Base-by-base conservation (phyloP, 2,329 filamentous ascomycete species). In the Alternaria viburni region DNA sequence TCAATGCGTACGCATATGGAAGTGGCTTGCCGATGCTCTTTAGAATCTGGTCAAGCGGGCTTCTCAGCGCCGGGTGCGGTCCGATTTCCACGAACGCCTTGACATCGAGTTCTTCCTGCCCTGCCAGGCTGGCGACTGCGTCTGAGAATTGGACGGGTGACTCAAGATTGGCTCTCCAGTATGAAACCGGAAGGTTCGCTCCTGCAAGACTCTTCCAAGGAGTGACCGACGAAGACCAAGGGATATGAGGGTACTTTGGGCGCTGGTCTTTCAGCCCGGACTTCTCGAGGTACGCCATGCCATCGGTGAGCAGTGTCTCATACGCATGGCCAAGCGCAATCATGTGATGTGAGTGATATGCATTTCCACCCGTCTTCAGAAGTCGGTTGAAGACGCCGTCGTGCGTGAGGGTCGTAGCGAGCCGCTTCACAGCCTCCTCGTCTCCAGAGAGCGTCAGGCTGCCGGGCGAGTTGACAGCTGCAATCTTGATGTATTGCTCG, bases 21-120 rank as follows among this genome's bases (percentile, higher is more conserved):
- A 44, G 17, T 44, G n/a, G 41, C n/a, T 44, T 44, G 41, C 41
- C 41, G 10, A 44, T 52, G 10, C 49, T 54, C 26, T 76, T 71
- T 25, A 81, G 70, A 1, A 75, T 82, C 57, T 83, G 76, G 1
- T 61, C 70, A 0, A 78, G 74, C 0, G 84, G 83, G 0, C 77
- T 74, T 60, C 79, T 80, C 2, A 86, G 74, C 4, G 81, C 79
- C 0, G 82, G 5, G 46, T 80, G 77, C 5, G 79, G 79, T 5
- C 70, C 70, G 13, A 71, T 57, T 49, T 73, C 70, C n/a, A 73
- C 45, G 3, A 70, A 8, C 11, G 30, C 12, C 10, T 36, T 6
- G 10, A 61, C 15, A 26, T 59, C 43, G 41, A 15, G 25, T 11
- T 23, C 25, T 10, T 15, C n/a, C 9, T 64, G 11, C 4, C 32